Percentiles rank a stretch among this genome's conserved stretches.
phyloP scores from a whole-genome alignment of 2,329 filamentous ascomycete genomes.

The Orbilia ellipsospora region DNA sequence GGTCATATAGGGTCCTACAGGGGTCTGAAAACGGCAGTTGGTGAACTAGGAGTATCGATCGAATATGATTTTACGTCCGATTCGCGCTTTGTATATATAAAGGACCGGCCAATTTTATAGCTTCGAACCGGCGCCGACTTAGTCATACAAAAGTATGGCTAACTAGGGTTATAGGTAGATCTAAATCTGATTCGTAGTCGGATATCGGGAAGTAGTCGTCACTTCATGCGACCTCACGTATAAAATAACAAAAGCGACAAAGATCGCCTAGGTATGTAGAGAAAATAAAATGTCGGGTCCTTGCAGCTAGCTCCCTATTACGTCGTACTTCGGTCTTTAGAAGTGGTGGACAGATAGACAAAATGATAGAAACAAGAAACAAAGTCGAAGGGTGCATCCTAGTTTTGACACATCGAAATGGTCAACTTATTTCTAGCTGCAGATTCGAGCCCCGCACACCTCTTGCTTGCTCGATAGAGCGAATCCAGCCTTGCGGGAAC shows the following conservation, averaged over 20 bases:
- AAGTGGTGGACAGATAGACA: neutral
- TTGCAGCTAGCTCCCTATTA: slow-evolving; percentile 40
- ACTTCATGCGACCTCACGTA: too few species aligned
- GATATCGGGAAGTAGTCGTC: too few species aligned
- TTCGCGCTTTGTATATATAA: neutral
- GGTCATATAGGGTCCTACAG: slow-evolving; percentile 1
- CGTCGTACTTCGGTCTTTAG: slow-evolving; percentile 7
- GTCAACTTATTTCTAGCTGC: slow-evolving; percentile 31
- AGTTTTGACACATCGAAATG: slow-evolving; percentile 30
- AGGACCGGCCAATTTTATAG: too few species aligned
- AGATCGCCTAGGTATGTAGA: slow-evolving; percentile 15
- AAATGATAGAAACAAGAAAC: slow-evolving; percentile 38
- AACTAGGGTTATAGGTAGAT: too few species aligned
- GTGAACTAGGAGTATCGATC: neutral
- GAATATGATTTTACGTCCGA: too few species aligned
- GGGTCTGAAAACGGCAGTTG: neutral
- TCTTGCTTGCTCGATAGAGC: neutral
- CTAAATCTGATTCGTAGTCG: too few species aligned
- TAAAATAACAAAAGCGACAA: slow-evolving; percentile 1
- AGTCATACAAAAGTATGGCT: too few species aligned
- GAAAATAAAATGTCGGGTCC: slow-evolving; percentile 16
- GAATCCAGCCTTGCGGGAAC: slow-evolving; percentile 28
- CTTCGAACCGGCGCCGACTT: too few species aligned
- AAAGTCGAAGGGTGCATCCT: slow-evolving; percentile 35
- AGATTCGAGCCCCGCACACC: slow-evolving; percentile 11